These are phyloP conservation scores for Pulveroboletus sp. DNA, from an alignment of 768 basidiomycete genomes.

Conservation along the genomic window DNA sequence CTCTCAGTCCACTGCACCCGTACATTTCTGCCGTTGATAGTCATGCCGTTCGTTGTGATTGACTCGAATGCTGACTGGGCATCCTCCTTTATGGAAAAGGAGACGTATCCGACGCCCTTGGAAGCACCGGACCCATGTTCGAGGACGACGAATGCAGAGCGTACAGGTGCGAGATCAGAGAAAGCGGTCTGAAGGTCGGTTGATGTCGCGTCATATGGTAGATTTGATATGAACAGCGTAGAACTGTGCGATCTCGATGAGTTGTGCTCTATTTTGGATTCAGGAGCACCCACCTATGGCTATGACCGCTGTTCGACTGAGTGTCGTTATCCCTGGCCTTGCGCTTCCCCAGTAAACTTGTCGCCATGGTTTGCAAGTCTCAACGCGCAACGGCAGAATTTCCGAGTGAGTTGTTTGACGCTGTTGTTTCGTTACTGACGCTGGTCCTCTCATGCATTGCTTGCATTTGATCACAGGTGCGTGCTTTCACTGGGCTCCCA, in stretches of 20 bases:
- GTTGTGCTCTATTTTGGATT: not conserved
- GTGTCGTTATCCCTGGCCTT: constrained; percentile 21
- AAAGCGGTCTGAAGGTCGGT: constrained; percentile 89
- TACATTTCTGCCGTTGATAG: constrained; percentile 61
- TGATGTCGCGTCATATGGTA: constrained; percentile 87
- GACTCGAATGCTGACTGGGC: constrained; percentile 69
- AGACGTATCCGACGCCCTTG: constrained; percentile 96
- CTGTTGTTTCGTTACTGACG: not conserved
- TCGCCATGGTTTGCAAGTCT: constrained; percentile 1
- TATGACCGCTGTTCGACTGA: not conserved
- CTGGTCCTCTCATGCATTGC: too few relatives aligned
- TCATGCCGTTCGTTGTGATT: constrained; percentile 59
- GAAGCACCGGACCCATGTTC: constrained; percentile 70
- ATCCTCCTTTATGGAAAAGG: constrained; percentile 86
- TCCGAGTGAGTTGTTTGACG: constrained; percentile 5
- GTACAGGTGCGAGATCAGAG: constrained; percentile 92
- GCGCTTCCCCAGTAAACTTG: constrained; percentile 24
- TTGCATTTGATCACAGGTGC: not conserved
- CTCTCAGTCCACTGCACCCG: constrained; percentile 77
- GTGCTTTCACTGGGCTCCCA: not conserved
- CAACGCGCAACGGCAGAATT: not conserved
- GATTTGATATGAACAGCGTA: constrained; percentile 89
- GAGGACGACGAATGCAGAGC: constrained; percentile 88
- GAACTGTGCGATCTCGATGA: constrained; percentile 40
- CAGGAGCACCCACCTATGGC: constrained; percentile 20